phyloP scores from a whole-genome alignment of 257 asterid species.

The Penstemon davidsonii region DNA sequence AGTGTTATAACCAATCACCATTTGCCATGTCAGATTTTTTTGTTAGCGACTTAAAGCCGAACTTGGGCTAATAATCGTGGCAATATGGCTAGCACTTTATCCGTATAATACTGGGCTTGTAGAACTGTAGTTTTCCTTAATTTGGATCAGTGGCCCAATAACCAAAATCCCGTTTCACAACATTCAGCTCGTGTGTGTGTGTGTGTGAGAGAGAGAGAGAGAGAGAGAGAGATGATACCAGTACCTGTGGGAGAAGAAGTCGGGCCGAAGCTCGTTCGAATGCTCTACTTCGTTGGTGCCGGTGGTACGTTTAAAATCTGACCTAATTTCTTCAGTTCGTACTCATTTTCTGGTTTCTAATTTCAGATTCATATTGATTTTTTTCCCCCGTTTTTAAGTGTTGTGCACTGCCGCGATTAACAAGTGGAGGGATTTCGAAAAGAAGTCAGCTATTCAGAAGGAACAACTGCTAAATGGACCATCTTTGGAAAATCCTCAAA shows the following conservation, averaged over 20 bases:
- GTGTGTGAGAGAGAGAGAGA: background rate
- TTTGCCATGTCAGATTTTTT: too few relatives aligned
- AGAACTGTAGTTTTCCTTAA: too few relatives aligned
- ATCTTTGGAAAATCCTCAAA: slow-evolving; percentile 35
- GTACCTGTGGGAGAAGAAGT: slow-evolving; percentile 54
- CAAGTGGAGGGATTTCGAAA: slow-evolving; percentile 56
- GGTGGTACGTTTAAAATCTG: slow-evolving; percentile 39
- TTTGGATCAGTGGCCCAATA: background rate
- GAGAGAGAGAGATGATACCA: slow-evolving; percentile 22
- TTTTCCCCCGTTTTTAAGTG: slow-evolving; percentile 29
- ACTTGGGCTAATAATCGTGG: too few relatives aligned
- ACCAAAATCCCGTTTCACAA: background rate
- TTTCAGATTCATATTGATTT: background rate
- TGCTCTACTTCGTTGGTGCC: slow-evolving; percentile 62
- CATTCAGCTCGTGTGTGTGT: background rate
- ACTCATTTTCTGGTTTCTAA: background rate
- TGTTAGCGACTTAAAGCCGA: too few relatives aligned
- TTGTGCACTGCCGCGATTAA: slow-evolving; percentile 54
- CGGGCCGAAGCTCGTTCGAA: slow-evolving; percentile 49
- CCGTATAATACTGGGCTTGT: too few relatives aligned
- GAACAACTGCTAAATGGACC: slow-evolving; percentile 38
- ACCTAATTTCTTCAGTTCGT: background rate
- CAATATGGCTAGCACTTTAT: too few relatives aligned
- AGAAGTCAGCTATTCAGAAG: slow-evolving; percentile 36
- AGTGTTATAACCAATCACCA: too few relatives aligned